phyloP scores from a whole-genome alignment of 345 rosid genomes.

The Garcia nutans region DNA sequence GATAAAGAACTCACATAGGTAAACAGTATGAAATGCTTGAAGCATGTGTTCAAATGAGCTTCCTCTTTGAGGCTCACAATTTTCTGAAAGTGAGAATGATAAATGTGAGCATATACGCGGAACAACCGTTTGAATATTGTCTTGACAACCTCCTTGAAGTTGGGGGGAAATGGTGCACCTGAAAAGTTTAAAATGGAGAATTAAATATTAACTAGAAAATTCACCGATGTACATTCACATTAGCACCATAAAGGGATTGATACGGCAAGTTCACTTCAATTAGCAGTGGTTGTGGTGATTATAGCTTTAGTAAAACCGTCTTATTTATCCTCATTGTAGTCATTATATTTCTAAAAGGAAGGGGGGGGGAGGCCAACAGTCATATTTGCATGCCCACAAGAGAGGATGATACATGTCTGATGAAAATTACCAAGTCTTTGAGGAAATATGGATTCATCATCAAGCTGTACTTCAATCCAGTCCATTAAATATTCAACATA shows the following conservation, averaged over 20 bases:
- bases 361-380: no score
- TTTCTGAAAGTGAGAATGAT: slow-evolving; percentile 96
- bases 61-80: slow-evolving; percentile 99
- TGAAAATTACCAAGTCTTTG: slow-evolving; percentile 83
- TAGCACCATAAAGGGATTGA: not conserved
- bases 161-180: slow-evolving; percentile 98
- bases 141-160: slow-evolving; percentile 95
- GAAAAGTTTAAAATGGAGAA: slow-evolving; percentile 20
- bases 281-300: not conserved
- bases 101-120: slow-evolving; percentile 96
- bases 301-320: not conserved
- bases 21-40: slow-evolving; percentile 94
- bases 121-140: slow-evolving; percentile 91
- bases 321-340: not conserved
- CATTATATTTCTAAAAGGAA: not conserved
- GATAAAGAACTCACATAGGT: slow-evolving; percentile 67
- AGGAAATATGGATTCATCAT: slow-evolving; percentile 93
- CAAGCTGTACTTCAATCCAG: slow-evolving; percentile 96
- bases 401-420: slow-evolving; percentile 9
- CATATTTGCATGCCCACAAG: not conserved
- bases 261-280: not conserved
- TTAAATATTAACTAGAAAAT: not conserved
- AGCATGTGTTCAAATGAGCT: slow-evolving; percentile 98
- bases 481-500: slow-evolving; percentile 98
- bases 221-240: not conserved